Conservation (phyloP, 805 yeast species). For the Yarrowia bubula region DNA sequence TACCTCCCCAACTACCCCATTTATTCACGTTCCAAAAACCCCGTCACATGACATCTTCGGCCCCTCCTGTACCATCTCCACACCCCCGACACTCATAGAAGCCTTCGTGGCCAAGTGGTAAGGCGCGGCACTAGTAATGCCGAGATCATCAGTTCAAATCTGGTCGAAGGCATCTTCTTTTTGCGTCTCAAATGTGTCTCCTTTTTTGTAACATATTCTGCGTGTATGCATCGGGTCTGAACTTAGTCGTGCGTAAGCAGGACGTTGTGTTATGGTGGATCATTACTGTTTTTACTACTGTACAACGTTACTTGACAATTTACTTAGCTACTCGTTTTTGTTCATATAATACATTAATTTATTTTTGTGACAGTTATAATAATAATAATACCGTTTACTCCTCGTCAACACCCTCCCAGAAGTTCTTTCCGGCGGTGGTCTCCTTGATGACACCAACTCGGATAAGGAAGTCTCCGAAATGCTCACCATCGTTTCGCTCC, state of each 20-base stretch:
- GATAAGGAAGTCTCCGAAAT: constrained; percentile 89
- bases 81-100: neutral
- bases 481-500: constrained; percentile 88
- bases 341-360: neutral
- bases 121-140: constrained; percentile 27
- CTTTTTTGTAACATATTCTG: too few species aligned
- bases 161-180: constrained; percentile 22
- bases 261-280: too few species aligned
- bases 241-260: too few species aligned
- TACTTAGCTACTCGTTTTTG: neutral
- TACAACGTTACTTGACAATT: too few species aligned
- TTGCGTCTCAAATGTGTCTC: neutral
- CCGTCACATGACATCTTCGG: neutral
- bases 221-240: too few species aligned
- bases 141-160: constrained; percentile 26
- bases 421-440: constrained; percentile 84
- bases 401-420: constrained; percentile 92
- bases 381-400: constrained; percentile 39
- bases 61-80: neutral
- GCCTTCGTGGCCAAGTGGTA: constrained; percentile 27
- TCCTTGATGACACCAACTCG: constrained; percentile 86
- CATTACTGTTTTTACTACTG: too few species aligned
- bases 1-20: neutral
- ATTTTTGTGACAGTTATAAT: neutral
- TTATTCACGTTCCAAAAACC: neutral